phyloP scores from a whole-genome alignment of 2,329 filamentous ascomycete species.

The Nakataea oryzae region DNA sequence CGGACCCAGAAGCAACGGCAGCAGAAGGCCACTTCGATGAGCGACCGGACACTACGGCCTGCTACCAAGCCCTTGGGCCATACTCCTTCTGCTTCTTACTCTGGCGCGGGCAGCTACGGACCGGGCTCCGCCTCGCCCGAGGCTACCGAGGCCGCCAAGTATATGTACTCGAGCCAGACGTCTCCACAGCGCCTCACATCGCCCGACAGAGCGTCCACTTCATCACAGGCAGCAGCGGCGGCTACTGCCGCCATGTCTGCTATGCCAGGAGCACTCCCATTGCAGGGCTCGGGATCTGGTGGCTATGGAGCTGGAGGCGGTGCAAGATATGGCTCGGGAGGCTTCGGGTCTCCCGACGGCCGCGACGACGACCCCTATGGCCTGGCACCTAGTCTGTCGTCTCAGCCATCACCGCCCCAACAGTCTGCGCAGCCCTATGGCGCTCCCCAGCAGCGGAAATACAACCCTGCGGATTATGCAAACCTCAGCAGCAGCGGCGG shows the following conservation, averaged over 20 bases:
- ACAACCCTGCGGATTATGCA: constrained; percentile 71
- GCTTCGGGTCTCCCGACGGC: constrained; percentile 10
- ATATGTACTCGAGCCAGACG: constrained; percentile 46
- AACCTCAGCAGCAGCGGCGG: constrained; percentile 38
- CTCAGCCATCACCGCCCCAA: constrained; percentile 10
- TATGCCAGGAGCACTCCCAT: constrained; percentile 39
- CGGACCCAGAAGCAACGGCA: constrained; percentile 63
- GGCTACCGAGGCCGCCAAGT: constrained; percentile 53
- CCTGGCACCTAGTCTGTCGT: constrained; percentile 12
- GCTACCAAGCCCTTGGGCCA: constrained; percentile 29
- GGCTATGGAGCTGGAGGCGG: constrained; percentile 15
- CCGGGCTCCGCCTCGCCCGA: constrained; percentile 32
- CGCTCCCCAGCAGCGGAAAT: constrained; percentile 46
- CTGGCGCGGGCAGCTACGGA: constrained; percentile 12
- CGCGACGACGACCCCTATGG: constrained; percentile 22
- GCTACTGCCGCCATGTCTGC: constrained; percentile 47
- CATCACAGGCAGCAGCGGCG: constrained; percentile 36
- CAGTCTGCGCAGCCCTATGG: constrained; percentile 17
- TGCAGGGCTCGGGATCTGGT: constrained; percentile 13
- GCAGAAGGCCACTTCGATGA: constrained; percentile 47
- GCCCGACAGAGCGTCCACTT: constrained; percentile 39
- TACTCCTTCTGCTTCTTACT: constrained; percentile 11
- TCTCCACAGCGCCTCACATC: constrained; percentile 34
- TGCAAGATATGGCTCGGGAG: constrained; percentile 6
- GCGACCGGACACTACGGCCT: constrained; percentile 56